These are phyloP conservation scores for Plasmodium vinckei DNA, from an alignment of 169 alveolate species.

Conservation along the genomic window DNA sequence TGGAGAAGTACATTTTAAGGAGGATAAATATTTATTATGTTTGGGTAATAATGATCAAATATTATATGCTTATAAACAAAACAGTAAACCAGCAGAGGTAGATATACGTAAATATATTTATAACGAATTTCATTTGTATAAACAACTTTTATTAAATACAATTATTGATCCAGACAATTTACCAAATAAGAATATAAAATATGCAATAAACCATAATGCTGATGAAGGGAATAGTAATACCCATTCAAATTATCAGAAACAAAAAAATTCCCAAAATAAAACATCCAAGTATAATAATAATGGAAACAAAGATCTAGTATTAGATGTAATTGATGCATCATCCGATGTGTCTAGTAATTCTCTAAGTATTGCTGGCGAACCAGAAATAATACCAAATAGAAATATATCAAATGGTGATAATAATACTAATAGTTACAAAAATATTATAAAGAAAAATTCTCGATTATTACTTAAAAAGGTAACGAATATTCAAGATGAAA, in stretches of 20 bases:
- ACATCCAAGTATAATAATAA: neutral
- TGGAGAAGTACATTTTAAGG: slow-evolving; percentile 11
- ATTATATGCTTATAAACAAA: slow-evolving; percentile 9
- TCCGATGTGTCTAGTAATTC: neutral
- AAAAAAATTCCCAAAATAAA: neutral
- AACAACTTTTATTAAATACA: slow-evolving; percentile 45
- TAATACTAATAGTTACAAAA: neutral
- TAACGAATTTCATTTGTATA: slow-evolving; percentile 66
- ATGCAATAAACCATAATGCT: slow-evolving; percentile 1
- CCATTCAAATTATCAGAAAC: neutral
- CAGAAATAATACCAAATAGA: neutral
- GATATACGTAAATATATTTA: slow-evolving; percentile 47
- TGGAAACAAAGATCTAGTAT: neutral
- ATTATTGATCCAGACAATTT: slow-evolving; percentile 7
- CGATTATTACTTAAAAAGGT: slow-evolving; percentile 13
- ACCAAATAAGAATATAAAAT: neutral
- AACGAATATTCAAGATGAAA: slow-evolving; percentile 35
- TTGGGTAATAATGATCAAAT: slow-evolving; percentile 39
- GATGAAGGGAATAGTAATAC: neutral
- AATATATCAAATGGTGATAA: neutral
- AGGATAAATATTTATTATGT: slow-evolving; percentile 35
- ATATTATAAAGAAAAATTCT: neutral
- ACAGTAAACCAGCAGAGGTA: slow-evolving; percentile 13
- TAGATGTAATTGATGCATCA: slow-evolving; percentile 10
- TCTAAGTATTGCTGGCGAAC: neutral